Evolutionary conservation across 345 rosid genomes (phyloP), one percentile per base, ranked within the genome.

Genomic region (Linum tenue): DNA sequence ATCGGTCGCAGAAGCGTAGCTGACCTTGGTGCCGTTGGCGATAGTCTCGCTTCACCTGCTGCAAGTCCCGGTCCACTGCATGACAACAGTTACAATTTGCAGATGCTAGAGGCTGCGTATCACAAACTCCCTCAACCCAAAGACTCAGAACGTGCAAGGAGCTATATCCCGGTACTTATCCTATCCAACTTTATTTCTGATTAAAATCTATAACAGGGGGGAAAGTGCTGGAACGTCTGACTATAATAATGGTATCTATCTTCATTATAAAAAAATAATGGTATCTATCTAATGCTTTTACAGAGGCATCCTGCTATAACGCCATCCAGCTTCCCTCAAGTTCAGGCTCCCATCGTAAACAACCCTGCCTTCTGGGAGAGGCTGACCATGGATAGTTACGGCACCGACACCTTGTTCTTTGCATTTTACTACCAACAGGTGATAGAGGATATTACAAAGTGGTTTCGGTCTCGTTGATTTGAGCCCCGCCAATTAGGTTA

Each of bases 341-440:
- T 81, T 67, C 97, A 91, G 77, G 91, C 94, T 3, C 99, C 97
- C 17, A 79, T 89, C 59, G 81, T 89, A 60, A 86, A 75, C 72
- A 91, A 82, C 67, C 97, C 92, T 56, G 82, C 82, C 37, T 79
- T 84, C 59, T 95, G 97, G 99, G 97, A 95, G 67, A 88, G 87
- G 36, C 66, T 87, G 51, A 82, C 83, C 67, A 62, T 79, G 22
- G 92, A 85, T 15, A 79, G 76, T 62, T 80, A 58, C 63, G 89
- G 89, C 67, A 83, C 88, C 0, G 97, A 91, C 70, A 84, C 96
- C 37, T 78, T 95, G 81, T 91, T 95, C 86, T 91, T 88, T 73
- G 87, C 99, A 35, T 95, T 95, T 68, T 91, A 95, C 62, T 86
- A 86, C 72, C 97, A 95, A 74, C 99, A 89, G 99, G 99, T 95